Percentiles rank a stretch among this genome's conserved stretches.
Conservation (phyloP, 495 filamentous ascomycete genomes). For the Neurospora sp. region DNA sequence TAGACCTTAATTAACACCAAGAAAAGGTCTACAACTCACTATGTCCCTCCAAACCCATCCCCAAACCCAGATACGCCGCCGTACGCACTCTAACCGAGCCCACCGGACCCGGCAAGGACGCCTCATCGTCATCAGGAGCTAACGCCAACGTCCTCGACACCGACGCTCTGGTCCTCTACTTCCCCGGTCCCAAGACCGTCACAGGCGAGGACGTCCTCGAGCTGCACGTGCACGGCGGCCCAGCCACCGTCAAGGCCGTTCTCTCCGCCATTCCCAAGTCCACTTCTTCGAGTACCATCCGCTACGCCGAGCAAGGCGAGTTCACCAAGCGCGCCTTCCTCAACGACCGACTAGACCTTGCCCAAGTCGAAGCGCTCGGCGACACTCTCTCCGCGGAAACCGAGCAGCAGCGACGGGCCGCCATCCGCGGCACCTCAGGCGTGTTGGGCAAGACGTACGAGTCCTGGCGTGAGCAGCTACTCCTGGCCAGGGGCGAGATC, state of each 20-base stretch:
- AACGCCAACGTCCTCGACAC: constrained; percentile 58
- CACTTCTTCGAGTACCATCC: constrained; percentile 34
- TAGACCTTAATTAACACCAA: no score
- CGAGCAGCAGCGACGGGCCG: constrained; percentile 83
- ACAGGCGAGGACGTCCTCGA: constrained; percentile 92
- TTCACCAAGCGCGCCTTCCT: constrained; percentile 90
- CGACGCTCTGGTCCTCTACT: constrained; percentile 75
- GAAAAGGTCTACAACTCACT: constrained; percentile 63
- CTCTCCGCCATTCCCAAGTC: constrained; percentile 59
- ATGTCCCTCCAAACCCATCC: constrained; percentile 54
- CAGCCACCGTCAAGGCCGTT: constrained; percentile 77
- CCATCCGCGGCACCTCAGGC: constrained; percentile 66
- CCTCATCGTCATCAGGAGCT: not conserved
- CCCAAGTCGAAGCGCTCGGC: constrained; percentile 88
- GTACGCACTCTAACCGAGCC: constrained; percentile 72
- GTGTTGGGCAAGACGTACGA: constrained; percentile 73
- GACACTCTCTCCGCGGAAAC: constrained; percentile 81
- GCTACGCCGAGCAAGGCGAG: constrained; percentile 90
- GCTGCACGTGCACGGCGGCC: constrained; percentile 87
- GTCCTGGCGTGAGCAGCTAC: constrained; percentile 62
- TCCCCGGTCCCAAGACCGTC: constrained; percentile 71
- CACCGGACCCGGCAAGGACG: constrained; percentile 14
- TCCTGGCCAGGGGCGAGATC: constrained; percentile 79
- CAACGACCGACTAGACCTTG: constrained; percentile 74
- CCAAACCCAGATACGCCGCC: constrained; percentile 65